A percentile compares a stretch with the other conserved stretches of the same genome.
phyloP scores from a whole-genome alignment of 129 eudicot species.

The Gnaphalium uliginosum region DNA sequence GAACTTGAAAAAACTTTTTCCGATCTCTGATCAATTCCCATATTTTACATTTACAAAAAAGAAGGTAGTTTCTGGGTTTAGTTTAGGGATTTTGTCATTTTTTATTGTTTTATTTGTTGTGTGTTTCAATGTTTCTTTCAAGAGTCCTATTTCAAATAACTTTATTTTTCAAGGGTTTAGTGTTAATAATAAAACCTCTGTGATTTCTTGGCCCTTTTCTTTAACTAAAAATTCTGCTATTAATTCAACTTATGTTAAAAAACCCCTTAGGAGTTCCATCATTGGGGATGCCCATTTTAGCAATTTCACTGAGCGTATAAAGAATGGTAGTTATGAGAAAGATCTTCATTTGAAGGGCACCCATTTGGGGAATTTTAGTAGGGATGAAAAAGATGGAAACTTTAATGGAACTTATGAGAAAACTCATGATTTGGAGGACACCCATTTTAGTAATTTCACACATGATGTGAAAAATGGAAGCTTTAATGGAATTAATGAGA shows the following conservation, averaged over 20 bases:
- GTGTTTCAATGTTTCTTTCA: slow-evolving; percentile 48
- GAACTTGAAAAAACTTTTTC: slow-evolving; percentile 55
- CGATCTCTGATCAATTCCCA: slow-evolving; percentile 56
- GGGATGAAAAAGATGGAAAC: slow-evolving; percentile 27
- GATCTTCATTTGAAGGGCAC: slow-evolving; percentile 30
- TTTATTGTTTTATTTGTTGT: slow-evolving; percentile 41
- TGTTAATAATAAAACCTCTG: slow-evolving; percentile 33
- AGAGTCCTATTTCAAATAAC: slow-evolving; percentile 49
- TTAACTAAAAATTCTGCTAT: slow-evolving; percentile 34
- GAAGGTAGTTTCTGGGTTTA: slow-evolving; percentile 65
- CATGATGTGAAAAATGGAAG: slow-evolving; percentile 30
- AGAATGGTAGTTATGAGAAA: slow-evolving; percentile 29
- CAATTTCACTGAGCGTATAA: slow-evolving; percentile 35
- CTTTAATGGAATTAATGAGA: slow-evolving; percentile 23
- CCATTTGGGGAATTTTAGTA: slow-evolving; percentile 42
- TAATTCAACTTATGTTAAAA: slow-evolving; percentile 34
- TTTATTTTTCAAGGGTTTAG: slow-evolving; percentile 45
- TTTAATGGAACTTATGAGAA: slow-evolving; percentile 22
- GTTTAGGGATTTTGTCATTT: slow-evolving; percentile 52
- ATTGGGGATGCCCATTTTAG: slow-evolving; percentile 32
- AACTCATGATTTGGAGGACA: slow-evolving; percentile 23
- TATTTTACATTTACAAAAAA: slow-evolving; percentile 42
- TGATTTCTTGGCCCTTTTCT: slow-evolving; percentile 53
- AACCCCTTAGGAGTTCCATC: slow-evolving; percentile 26
- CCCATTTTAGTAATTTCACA: slow-evolving; percentile 47